A percentile compares a stretch with the other conserved stretches of the same genome.
Evolutionary conservation across 192 early-diverging fungal species (phyloP).

Genomic region (Backusella circina): DNA sequence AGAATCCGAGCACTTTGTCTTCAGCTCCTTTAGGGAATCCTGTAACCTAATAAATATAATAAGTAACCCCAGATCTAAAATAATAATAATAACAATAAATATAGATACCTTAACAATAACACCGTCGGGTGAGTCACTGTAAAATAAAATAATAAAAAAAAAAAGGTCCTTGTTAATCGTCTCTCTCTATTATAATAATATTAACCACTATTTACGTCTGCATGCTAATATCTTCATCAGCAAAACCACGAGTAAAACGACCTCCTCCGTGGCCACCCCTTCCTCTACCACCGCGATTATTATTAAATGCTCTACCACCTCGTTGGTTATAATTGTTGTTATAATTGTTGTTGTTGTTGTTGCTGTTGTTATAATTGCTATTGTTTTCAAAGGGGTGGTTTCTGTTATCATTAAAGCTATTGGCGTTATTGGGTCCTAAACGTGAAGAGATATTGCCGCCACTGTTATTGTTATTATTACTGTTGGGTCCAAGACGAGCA

Average conservation of each 20-base stretch:
- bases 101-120: constrained; percentile 4
- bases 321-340: neutral
- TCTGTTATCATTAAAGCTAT: neutral
- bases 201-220: neutral
- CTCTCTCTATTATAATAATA: neutral
- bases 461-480: neutral
- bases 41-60: constrained; percentile 8
- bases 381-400: neutral
- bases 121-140: neutral
- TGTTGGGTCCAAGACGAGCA: constrained; percentile 15
- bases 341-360: neutral
- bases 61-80: neutral
- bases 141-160: neutral
- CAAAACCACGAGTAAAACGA: constrained; percentile 8
- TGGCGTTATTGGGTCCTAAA: neutral
- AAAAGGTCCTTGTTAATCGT: neutral
- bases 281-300: constrained; percentile 22
- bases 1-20: constrained; percentile 10
- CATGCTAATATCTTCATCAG: constrained; percentile 24
- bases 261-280: neutral
- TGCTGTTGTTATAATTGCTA: neutral
- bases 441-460: neutral
- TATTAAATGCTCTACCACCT: constrained; percentile 3
- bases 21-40: constrained; percentile 21
- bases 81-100: neutral